Conservation (phyloP, 1,139 yeast genomes). For the Hansenula lynferdii region DNA sequence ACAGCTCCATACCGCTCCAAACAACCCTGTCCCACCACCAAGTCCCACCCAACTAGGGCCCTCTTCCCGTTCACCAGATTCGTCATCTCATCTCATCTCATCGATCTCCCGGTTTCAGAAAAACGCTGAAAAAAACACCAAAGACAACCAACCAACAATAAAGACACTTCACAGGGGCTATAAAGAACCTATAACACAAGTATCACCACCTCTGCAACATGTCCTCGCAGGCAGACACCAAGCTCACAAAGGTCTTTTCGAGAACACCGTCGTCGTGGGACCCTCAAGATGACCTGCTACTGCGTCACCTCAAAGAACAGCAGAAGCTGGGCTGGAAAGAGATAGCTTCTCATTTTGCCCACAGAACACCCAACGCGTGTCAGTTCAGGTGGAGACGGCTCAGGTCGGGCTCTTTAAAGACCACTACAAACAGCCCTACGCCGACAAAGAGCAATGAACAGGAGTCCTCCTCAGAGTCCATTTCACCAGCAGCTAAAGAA, state of each 20-base stretch:
- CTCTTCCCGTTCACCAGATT: no score
- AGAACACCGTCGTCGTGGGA: conserved; percentile 72
- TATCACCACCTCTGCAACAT: no score
- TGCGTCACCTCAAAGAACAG: conserved; percentile 66
- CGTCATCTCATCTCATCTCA: conserved; percentile 8
- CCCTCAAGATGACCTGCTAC: conserved; percentile 62
- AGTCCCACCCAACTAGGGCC: no score
- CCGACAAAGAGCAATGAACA: no score
- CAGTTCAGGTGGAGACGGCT: conserved; percentile 76
- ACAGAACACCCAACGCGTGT: conserved; percentile 74
- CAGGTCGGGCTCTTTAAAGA: conserved; percentile 59
- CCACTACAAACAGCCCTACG: conserved; percentile 27
- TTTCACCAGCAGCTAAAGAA: no score
- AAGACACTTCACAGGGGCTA: no score
- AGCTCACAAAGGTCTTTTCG: conserved; percentile 22
- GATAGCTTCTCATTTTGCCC: conserved; percentile 59
- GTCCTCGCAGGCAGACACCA: conserved; percentile 9
- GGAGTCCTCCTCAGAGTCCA: no score
- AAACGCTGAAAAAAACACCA: conserved; percentile 2
- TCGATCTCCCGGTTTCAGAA: neutral
- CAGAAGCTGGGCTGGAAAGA: conserved; percentile 77
- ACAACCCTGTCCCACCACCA: no score
- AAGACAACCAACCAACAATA: no score
- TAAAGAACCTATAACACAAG: no score
- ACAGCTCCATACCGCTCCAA: no score